Conservation (phyloP, 2,329 filamentous ascomycete genomes). For the Paraconiothyrium sp. region DNA sequence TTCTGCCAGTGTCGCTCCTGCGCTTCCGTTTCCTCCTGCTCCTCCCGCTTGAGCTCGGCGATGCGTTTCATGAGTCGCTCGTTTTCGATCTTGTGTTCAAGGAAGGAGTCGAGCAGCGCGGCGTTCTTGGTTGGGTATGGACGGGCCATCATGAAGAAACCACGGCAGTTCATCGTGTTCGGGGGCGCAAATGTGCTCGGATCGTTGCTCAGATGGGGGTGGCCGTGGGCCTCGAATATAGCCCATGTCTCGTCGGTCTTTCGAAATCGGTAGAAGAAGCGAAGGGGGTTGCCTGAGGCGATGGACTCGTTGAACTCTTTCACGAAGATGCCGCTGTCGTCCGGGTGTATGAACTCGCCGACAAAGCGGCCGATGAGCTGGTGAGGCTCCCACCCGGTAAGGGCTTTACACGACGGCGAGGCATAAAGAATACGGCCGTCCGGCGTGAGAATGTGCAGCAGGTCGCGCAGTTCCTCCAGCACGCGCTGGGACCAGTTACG, state of each 20-base stretch:
- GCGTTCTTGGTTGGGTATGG: conserved; percentile 91
- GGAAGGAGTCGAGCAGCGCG: conserved; percentile 84
- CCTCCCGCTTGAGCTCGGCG: conserved; percentile 83
- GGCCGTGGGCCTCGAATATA: conserved; percentile 92
- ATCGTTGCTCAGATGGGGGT: conserved; percentile 83
- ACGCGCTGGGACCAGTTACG: conserved; percentile 88
- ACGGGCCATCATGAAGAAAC: conserved; percentile 92
- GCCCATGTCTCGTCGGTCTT: conserved; percentile 77
- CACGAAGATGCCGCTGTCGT: conserved; percentile 84
- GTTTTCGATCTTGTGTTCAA: conserved; percentile 97
- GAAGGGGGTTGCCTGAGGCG: conserved; percentile 78
- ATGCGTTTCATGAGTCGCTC: conserved; percentile 86
- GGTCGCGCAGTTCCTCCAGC: conserved; percentile 87
- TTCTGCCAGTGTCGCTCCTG: conserved; percentile 67
- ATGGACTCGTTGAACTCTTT: conserved; percentile 91
- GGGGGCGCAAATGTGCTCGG: conserved; percentile 70
- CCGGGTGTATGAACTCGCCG: conserved; percentile 83
- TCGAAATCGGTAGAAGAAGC: conserved; percentile 86
- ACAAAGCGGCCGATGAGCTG: conserved; percentile 80
- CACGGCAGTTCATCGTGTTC: conserved; percentile 73
- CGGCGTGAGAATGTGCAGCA: conserved; percentile 85
- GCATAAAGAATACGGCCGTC: conserved; percentile 85
- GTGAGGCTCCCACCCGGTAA: conserved; percentile 78
- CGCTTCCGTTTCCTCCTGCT: conserved; percentile 79
- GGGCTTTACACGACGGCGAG: conserved; percentile 77